phyloP scores from a whole-genome alignment of 2,329 filamentous ascomycete species.

The Botryotinia globosa region DNA sequence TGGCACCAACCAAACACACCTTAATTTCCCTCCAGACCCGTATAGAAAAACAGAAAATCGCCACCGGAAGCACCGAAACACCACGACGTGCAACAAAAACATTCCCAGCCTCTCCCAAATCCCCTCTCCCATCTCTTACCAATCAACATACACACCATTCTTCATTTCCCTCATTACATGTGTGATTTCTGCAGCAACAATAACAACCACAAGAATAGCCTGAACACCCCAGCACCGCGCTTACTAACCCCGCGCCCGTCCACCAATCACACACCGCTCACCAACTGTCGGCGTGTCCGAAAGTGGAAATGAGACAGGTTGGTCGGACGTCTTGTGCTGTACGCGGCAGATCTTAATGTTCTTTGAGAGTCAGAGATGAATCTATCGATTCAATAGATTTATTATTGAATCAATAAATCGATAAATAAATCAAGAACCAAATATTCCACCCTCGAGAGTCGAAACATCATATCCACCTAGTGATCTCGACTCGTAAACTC shows the following conservation, averaged over 20 bases:
- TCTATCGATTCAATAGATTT: background rate
- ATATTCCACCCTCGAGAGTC: background rate
- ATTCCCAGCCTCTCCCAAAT: background rate
- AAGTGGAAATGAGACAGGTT: background rate
- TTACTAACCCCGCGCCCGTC: background rate
- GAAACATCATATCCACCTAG: background rate
- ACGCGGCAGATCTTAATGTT: background rate
- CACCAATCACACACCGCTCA: background rate
- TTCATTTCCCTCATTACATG: background rate
- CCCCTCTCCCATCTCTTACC: background rate
- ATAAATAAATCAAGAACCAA: background rate
- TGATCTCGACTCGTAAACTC: background rate
- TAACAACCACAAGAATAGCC: background rate
- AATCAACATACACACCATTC: background rate
- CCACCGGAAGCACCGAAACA: background rate
- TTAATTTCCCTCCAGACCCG: background rate
- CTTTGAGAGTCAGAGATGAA: background rate
- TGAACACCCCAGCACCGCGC: background rate
- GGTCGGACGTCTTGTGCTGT: background rate
- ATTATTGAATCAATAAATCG: background rate
- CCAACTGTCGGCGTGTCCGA: background rate
- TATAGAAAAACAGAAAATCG: background rate
- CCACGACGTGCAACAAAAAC: background rate
- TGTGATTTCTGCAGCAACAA: background rate
- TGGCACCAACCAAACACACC: background rate